Evolutionary conservation across 768 basidiomycete genomes (phyloP).

Genomic region (Neoboletus magnificus): DNA sequence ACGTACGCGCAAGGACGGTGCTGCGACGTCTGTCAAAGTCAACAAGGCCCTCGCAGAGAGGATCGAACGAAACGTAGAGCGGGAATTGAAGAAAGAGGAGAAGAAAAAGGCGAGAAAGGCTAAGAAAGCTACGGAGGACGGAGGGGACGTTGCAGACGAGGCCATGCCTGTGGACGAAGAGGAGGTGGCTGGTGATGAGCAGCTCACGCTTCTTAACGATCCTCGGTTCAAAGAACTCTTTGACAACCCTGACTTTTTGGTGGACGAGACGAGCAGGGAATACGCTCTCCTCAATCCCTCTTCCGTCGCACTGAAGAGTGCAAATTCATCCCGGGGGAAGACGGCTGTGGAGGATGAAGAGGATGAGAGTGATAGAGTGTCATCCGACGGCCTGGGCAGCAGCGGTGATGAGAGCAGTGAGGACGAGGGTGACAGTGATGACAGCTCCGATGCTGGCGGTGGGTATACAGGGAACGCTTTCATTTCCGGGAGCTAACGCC

Average conservation of each 20-base stretch:
- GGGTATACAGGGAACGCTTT: constrained; percentile 15
- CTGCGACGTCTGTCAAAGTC: constrained; percentile 34
- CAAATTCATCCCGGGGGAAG: constrained; percentile 41
- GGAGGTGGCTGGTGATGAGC: constrained; percentile 19
- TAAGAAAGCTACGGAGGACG: constrained; percentile 35
- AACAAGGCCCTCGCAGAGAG: constrained; percentile 87
- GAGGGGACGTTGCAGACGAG: constrained; percentile 31
- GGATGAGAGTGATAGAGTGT: constrained; percentile 74
- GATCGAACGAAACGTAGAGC: constrained; percentile 53
- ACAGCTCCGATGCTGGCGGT: constrained; percentile 63
- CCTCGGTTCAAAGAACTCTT: constrained; percentile 89
- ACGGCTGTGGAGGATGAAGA: constrained; percentile 89
- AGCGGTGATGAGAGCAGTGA: constrained; percentile 44
- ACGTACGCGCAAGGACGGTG: constrained; percentile 63
- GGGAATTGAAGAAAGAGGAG: constrained; percentile 52
- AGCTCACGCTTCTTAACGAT: constrained; percentile 66
- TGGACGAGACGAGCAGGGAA: constrained; percentile 86
- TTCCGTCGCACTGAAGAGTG: constrained; percentile 53
- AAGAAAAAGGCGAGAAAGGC: constrained; percentile 47
- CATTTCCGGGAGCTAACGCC: constrained; percentile 14
- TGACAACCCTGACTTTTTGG: constrained; percentile 85
- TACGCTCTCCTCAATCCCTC: constrained; percentile 94
- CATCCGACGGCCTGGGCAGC: constrained; percentile 52
- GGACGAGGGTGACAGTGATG: constrained; percentile 39
- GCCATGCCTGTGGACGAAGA: constrained; percentile 33